Percentiles rank a stretch among this genome's conserved stretches.
These are phyloP conservation scores for Mycena amicta DNA, from an alignment of 768 basidiomycete species.

Conservation along the genomic window DNA sequence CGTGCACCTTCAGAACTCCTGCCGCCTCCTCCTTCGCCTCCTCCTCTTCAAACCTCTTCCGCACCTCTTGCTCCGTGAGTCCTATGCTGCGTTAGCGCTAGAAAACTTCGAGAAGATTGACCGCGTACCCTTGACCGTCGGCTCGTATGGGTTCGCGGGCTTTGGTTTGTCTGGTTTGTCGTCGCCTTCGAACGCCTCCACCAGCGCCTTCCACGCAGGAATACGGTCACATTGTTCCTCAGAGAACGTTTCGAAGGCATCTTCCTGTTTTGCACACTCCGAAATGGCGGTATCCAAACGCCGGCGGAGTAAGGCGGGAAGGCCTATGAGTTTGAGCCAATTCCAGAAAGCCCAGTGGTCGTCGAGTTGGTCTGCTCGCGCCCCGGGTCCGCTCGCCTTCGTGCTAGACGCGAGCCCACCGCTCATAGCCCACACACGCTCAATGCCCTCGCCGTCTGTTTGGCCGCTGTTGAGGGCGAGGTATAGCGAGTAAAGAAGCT, in stretches of 20 bases:
- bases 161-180: neutral
- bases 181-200: constrained; percentile 7
- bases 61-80: neutral
- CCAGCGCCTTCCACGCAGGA: neutral
- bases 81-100: neutral
- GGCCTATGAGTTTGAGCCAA: constrained; percentile 26
- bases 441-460: constrained; percentile 38
- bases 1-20: neutral
- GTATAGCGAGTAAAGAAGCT: constrained; percentile 26
- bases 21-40: neutral
- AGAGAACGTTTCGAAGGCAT: neutral
- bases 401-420: constrained; percentile 31
- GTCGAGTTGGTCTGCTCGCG: constrained; percentile 25
- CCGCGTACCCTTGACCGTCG: neutral
- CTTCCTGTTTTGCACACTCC: neutral
- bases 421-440: constrained; percentile 30
- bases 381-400: constrained; percentile 37
- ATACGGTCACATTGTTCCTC: neutral
- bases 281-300: neutral
- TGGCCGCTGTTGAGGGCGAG: constrained; percentile 26
- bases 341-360: constrained; percentile 32
- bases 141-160: neutral
- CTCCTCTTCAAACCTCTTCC: neutral
- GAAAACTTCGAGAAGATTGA: neutral
- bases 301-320: constrained; percentile 19